These are phyloP conservation scores for Eucommia ulmoides DNA, from an alignment of 257 asterid species.

Conservation along the genomic window DNA sequence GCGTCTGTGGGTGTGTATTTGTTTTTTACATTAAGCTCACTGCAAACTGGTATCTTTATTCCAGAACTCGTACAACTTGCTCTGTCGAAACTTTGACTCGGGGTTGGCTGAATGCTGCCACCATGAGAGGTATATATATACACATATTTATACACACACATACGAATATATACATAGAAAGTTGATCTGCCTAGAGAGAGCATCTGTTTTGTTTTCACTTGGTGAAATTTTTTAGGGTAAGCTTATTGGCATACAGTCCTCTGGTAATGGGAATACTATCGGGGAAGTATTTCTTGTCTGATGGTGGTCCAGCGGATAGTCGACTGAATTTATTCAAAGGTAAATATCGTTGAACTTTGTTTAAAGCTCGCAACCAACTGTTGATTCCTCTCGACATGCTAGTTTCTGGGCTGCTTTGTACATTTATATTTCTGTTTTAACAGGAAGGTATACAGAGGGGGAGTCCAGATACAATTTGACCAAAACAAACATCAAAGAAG, in stretches of 20 bases:
- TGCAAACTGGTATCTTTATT: constrained; percentile 8
- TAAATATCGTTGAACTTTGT: constrained; percentile 13
- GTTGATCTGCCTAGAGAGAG: too few species aligned
- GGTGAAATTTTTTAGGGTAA: constrained; percentile 13
- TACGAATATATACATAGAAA: too few species aligned
- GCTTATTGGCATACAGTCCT: constrained; percentile 82
- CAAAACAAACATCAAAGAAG: constrained; percentile 3
- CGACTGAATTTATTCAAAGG: constrained; percentile 75
- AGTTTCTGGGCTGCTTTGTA: too few species aligned
- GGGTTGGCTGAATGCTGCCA: constrained; percentile 95
- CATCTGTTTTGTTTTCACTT: neutral
- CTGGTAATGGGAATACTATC: constrained; percentile 93
- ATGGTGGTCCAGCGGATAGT: constrained; percentile 47
- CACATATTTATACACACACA: constrained; percentile 3
- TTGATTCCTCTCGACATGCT: too few species aligned
- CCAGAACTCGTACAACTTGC: constrained; percentile 76
- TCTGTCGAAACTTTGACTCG: constrained; percentile 72
- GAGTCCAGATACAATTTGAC: constrained; percentile 80
- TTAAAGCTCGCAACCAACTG: neutral
- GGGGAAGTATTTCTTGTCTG: constrained; percentile 61
- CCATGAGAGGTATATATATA: constrained; percentile 82
- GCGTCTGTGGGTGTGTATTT: too few species aligned
- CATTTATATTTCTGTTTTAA: constrained; percentile 3
- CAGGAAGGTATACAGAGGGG: constrained; percentile 82
- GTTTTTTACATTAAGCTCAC: neutral